Conservation (phyloP, 225 moss, liverwort and hornwort species). For the Rhytidiadelphus loreus region DNA sequence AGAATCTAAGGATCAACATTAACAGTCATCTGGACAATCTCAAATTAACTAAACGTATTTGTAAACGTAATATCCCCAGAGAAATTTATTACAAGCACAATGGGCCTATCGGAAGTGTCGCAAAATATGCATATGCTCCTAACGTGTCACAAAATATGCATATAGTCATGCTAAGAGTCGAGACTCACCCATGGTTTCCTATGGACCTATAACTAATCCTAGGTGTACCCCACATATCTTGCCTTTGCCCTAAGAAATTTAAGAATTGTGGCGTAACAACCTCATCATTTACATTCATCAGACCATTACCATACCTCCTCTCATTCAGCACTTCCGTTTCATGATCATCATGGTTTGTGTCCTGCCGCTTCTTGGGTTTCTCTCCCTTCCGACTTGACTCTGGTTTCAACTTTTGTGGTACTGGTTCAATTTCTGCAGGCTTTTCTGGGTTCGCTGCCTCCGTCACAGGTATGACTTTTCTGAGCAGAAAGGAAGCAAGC, state of each 20-base stretch:
- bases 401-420: neutral
- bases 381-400: slow-evolving; percentile 14
- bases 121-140: neutral
- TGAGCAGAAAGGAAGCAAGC: slow-evolving; percentile 1
- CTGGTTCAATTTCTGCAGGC: slow-evolving; percentile 13
- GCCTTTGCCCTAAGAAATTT: neutral
- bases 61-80: neutral
- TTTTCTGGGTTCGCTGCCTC: slow-evolving; percentile 5
- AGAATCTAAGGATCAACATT: neutral
- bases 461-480: slow-evolving; percentile 19
- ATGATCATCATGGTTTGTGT: slow-evolving; percentile 8
- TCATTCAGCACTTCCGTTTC: neutral
- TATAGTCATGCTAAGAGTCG: neutral
- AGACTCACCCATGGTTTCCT: neutral
- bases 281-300: neutral
- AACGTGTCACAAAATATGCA: neutral
- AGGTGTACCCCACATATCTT: neutral
- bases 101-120: neutral
- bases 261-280: neutral
- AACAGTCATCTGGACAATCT: neutral
- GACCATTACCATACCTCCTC: slow-evolving; percentile 5
- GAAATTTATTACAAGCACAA: neutral
- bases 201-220: neutral
- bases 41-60: neutral
- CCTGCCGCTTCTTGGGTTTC: slow-evolving; percentile 28